phyloP scores from a whole-genome alignment of 345 rosid genomes.

The Pistacia integerrima region DNA sequence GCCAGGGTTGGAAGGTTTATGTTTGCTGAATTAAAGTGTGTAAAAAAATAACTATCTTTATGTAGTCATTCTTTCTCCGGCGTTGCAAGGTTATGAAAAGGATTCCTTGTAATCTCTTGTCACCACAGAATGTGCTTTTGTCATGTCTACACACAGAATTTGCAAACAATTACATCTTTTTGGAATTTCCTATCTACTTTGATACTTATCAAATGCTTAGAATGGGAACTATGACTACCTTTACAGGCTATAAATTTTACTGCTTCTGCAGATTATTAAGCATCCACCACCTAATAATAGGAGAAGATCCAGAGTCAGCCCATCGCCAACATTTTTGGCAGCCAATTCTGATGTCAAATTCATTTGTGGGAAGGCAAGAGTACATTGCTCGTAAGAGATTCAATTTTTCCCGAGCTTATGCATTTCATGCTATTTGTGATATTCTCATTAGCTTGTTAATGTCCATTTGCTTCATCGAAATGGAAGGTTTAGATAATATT shows the following conservation, averaged over 20 bases:
- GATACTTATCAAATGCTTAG: background rate
- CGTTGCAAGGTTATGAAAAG: background rate
- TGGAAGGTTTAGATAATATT: background rate
- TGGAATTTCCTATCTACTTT: background rate
- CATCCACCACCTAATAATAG: slow-evolving; percentile 46
- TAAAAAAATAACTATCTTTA: background rate
- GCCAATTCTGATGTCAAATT: slow-evolving; percentile 81
- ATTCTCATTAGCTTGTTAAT: background rate
- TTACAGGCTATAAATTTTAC: background rate
- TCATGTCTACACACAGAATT: background rate
- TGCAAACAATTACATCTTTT: background rate
- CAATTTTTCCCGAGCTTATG: background rate
- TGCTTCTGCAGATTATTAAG: slow-evolving; percentile 57
- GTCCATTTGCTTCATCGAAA: background rate
- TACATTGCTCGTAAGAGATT: slow-evolving; percentile 86
- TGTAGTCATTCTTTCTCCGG: background rate
- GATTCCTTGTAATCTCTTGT: background rate
- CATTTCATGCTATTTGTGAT: slow-evolving; percentile 1
- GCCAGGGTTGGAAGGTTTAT: background rate
- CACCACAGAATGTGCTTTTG: background rate
- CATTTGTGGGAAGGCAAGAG: slow-evolving; percentile 97
- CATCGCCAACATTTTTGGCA: slow-evolving; percentile 77
- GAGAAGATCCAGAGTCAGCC: slow-evolving; percentile 77
- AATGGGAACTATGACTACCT: background rate
- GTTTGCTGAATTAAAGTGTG: background rate